Conservation (phyloP, 805 yeast species). For the Cyberlindnera mrakii region DNA sequence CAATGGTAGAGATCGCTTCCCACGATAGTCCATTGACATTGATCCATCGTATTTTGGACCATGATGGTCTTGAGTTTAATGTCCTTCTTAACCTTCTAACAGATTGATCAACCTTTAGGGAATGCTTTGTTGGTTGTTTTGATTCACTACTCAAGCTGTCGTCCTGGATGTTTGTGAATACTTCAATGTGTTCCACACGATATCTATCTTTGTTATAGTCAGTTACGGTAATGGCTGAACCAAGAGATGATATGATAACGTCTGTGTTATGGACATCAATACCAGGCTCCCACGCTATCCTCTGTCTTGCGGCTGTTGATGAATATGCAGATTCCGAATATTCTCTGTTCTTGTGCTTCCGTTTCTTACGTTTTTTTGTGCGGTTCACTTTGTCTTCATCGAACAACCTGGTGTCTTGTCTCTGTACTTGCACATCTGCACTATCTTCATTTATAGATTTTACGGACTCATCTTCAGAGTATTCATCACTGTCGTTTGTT, state of each 20-base stretch:
- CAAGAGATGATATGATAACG: slow-evolving; percentile 44
- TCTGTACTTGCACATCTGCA: background rate
- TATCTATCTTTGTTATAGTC: slow-evolving; percentile 43
- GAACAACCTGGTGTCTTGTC: slow-evolving; percentile 8
- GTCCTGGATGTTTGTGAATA: slow-evolving; percentile 18
- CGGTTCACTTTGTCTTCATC: background rate
- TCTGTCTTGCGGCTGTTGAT: slow-evolving; percentile 28
- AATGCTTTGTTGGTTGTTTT: background rate
- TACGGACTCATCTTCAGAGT: slow-evolving; percentile 10
- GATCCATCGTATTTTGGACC: slow-evolving; percentile 51
- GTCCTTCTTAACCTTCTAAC: slow-evolving; percentile 25
- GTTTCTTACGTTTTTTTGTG: background rate
- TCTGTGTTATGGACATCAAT: slow-evolving; percentile 44
- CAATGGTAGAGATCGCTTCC: slow-evolving; percentile 48
- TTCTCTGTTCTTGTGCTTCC: slow-evolving; percentile 17
- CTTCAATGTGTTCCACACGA: slow-evolving; percentile 29
- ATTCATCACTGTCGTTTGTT: slow-evolving; percentile 20
- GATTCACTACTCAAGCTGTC: slow-evolving; percentile 26
- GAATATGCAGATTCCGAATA: slow-evolving; percentile 34
- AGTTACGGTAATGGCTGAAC: slow-evolving; percentile 47
- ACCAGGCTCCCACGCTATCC: slow-evolving; percentile 58
- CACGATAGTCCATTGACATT: slow-evolving; percentile 57
- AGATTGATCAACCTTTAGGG: slow-evolving; percentile 9
- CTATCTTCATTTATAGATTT: background rate
- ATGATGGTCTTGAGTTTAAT: slow-evolving; percentile 33